Conservation (phyloP, 768 basidiomycete genomes). For the Filobasidium floriforme region DNA sequence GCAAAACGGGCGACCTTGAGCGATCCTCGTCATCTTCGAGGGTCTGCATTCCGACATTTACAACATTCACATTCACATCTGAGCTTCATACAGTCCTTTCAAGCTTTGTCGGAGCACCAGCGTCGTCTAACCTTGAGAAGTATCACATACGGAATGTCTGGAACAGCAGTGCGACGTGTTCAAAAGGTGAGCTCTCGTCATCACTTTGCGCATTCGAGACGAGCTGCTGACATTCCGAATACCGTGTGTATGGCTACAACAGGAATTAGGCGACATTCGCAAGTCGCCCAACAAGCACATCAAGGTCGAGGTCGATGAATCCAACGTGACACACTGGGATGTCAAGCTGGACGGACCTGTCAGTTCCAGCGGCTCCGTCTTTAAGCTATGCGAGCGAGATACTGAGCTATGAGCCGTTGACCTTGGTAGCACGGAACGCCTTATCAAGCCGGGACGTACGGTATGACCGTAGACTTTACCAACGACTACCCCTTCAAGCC, state of each 20-base stretch:
- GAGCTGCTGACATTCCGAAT: not conserved
- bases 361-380: constrained; percentile 11
- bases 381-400: not conserved
- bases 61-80: too few relatives aligned
- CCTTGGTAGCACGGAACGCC: constrained; percentile 30
- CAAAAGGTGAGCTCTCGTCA: constrained; percentile 28
- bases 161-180: constrained; percentile 24
- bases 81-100: too few relatives aligned
- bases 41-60: too few relatives aligned
- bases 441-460: constrained; percentile 43
- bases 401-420: not conserved
- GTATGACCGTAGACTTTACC: constrained; percentile 38
- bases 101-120: not conserved
- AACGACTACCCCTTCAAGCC: constrained; percentile 45
- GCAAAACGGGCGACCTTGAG: too few relatives aligned
- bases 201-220: not conserved
- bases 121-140: not conserved
- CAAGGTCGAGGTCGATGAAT: constrained; percentile 37
- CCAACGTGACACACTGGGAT: constrained; percentile 38
- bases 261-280: constrained; percentile 39
- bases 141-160: constrained; percentile 4
- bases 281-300: constrained; percentile 32
- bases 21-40: too few relatives aligned
- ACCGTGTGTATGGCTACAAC: not conserved
- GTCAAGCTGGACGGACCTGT: constrained; percentile 43